These are phyloP conservation scores for Sarcodon aspratus DNA, from an alignment of 768 basidiomycete genomes.

Conservation along the genomic window DNA sequence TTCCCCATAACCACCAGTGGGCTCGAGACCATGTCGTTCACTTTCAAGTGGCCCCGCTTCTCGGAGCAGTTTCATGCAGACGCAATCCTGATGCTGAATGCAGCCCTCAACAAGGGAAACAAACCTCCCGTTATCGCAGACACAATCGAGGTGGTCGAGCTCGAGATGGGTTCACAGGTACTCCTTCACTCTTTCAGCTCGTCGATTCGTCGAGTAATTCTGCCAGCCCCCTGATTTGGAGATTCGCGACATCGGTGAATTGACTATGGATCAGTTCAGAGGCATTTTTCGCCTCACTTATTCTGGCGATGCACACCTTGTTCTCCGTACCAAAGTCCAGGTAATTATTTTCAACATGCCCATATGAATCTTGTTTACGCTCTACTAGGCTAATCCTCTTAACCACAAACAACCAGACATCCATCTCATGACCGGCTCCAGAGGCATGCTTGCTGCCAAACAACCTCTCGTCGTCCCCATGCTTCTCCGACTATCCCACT, in stretches of 20 bases:
- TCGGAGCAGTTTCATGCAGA: constrained; percentile 94
- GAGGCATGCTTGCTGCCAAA: constrained; percentile 88
- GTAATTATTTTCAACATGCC: constrained; percentile 27
- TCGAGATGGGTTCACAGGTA: constrained; percentile 98
- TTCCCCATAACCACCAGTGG: background rate
- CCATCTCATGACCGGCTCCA: constrained; percentile 71
- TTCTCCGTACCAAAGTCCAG: constrained; percentile 88
- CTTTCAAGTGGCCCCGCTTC: constrained; percentile 95
- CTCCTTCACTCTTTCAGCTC: constrained; percentile 8
- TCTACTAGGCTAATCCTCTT: constrained; percentile 77
- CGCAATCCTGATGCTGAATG: constrained; percentile 94
- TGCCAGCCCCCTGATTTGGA: constrained; percentile 89
- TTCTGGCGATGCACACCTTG: constrained; percentile 81
- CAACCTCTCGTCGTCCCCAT: constrained; percentile 96
- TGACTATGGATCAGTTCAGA: constrained; percentile 90
- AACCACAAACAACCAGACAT: constrained; percentile 89
- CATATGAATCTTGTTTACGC: background rate
- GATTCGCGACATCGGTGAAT: constrained; percentile 94
- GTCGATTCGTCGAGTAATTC: background rate
- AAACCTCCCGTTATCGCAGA: constrained; percentile 97
- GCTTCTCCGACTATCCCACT: constrained; percentile 93
- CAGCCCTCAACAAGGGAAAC: constrained; percentile 93
- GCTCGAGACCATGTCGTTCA: constrained; percentile 60
- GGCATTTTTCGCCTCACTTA: constrained; percentile 96
- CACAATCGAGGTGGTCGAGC: constrained; percentile 92